These are phyloP conservation scores for Lichtheimia ornata DNA, from an alignment of 371 early-diverging fungal species.

Conservation along the genomic window DNA sequence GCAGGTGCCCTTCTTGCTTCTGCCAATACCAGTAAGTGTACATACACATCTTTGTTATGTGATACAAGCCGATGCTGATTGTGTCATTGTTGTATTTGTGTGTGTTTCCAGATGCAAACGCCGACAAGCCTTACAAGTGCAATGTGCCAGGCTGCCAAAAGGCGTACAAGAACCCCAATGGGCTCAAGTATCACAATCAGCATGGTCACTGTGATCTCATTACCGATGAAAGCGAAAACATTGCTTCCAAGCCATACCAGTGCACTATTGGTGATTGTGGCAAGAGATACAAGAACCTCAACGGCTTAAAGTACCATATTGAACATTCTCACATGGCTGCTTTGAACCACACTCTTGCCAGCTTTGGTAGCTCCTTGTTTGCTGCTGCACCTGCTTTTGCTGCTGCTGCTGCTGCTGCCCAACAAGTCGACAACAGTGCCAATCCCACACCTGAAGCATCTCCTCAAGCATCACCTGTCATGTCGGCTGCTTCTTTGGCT, in stretches of 20 bases:
- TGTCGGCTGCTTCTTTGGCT: slow-evolving; percentile 19
- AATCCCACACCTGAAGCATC: slow-evolving; percentile 14
- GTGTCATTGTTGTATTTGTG: neutral
- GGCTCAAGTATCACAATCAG: slow-evolving; percentile 94
- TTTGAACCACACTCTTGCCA: slow-evolving; percentile 48
- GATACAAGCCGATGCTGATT: neutral
- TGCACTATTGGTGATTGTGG: slow-evolving; percentile 54
- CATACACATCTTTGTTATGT: neutral
- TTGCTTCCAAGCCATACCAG: slow-evolving; percentile 74
- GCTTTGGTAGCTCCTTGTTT: slow-evolving; percentile 43
- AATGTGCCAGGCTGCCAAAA: slow-evolving; percentile 91
- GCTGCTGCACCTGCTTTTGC: slow-evolving; percentile 19
- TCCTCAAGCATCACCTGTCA: slow-evolving; percentile 18
- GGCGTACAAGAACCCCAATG: slow-evolving; percentile 98
- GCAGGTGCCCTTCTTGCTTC: slow-evolving; percentile 50
- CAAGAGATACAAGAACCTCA: slow-evolving; percentile 75
- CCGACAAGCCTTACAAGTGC: slow-evolving; percentile 84
- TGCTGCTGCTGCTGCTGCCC: slow-evolving; percentile 13
- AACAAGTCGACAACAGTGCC: slow-evolving; percentile 4
- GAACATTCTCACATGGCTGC: slow-evolving; percentile 80
- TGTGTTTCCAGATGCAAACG: slow-evolving; percentile 29
- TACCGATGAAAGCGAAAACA: slow-evolving; percentile 44
- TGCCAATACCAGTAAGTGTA: slow-evolving; percentile 31
- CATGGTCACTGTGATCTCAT: slow-evolving; percentile 75
- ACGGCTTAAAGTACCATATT: slow-evolving; percentile 97